phyloP scores from a whole-genome alignment of 2,329 filamentous ascomycete genomes.

The Dactylellina leptospora region DNA sequence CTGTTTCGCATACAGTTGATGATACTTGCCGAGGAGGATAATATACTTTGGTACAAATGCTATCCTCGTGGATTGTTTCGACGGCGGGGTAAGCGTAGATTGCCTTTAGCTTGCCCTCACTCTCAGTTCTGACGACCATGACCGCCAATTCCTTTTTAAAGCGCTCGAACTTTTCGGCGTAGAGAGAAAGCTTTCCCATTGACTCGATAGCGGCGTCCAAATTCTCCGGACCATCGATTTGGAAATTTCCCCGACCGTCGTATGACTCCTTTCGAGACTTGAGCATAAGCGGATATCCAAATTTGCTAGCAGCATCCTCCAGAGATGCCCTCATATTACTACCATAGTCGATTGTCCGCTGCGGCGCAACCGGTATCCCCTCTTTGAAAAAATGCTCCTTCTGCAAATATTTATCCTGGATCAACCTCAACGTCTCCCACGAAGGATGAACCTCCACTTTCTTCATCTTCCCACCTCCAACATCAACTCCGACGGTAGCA shows the following conservation, averaged over 20 bases:
- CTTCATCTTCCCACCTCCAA: slow-evolving; percentile 11
- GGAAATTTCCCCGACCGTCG: slow-evolving; percentile 82
- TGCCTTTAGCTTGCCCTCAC: slow-evolving; percentile 65
- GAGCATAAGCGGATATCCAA: slow-evolving; percentile 89
- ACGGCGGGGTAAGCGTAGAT: slow-evolving; percentile 82
- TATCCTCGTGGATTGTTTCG: slow-evolving; percentile 94
- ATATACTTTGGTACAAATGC: slow-evolving; percentile 91
- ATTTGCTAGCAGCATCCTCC: slow-evolving; percentile 67
- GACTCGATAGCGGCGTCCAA: slow-evolving; percentile 72
- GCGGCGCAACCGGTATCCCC: slow-evolving; percentile 76
- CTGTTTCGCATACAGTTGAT: slow-evolving; percentile 67
- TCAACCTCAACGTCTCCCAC: slow-evolving; percentile 84
- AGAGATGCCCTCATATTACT: slow-evolving; percentile 68
- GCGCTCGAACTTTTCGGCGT: slow-evolving; percentile 87
- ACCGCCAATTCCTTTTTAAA: slow-evolving; percentile 90
- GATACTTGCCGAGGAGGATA: slow-evolving; percentile 77
- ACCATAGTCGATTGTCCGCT: slow-evolving; percentile 67
- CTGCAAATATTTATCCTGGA: slow-evolving; percentile 93
- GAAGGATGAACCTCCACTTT: slow-evolving; percentile 72
- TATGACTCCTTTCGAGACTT: slow-evolving; percentile 91
- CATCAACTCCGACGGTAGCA: slow-evolving; percentile 63
- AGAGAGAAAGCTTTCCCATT: slow-evolving; percentile 68
- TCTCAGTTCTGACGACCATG: slow-evolving; percentile 83
- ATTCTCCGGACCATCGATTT: slow-evolving; percentile 71
- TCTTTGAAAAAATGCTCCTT: slow-evolving; percentile 78